Percentiles rank a stretch among this genome's conserved stretches.
Conservation (phyloP, 306 rosid genomes). For the Dryas drummondii region DNA sequence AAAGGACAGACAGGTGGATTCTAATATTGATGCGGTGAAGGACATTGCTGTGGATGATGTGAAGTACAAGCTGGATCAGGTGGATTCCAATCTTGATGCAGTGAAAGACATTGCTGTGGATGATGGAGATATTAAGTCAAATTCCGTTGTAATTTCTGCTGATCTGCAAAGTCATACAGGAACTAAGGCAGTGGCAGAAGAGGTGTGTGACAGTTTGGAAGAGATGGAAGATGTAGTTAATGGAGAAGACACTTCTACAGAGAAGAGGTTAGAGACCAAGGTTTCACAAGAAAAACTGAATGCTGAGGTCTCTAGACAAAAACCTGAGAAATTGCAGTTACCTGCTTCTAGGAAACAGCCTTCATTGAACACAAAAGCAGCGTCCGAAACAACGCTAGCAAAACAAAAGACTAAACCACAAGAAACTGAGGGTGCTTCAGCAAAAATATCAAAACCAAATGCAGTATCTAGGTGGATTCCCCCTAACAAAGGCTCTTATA, state of each 20-base stretch:
- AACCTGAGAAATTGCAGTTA: conserved; percentile 56
- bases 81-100: conserved; percentile 51
- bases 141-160: conserved; percentile 32
- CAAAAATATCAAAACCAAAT: conserved; percentile 70
- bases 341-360: conserved; percentile 53
- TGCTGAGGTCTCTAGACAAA: conserved; percentile 52
- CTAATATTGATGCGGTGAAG: conserved; percentile 60
- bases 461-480: conserved; percentile 81
- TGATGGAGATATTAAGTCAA: conserved; percentile 64
- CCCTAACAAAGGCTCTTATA: conserved; percentile 69
- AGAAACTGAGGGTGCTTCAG: conserved; percentile 55
- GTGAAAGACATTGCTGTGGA: conserved; percentile 93
- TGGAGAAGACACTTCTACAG: conserved; percentile 46
- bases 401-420: conserved; percentile 67
- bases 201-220: conserved; percentile 38
- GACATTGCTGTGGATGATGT: conserved; percentile 88
- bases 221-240: conserved; percentile 42
- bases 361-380: conserved; percentile 44
- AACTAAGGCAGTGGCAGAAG: conserved; percentile 54
- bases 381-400: conserved; percentile 41
- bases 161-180: conserved; percentile 44
- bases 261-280: conserved; percentile 51
- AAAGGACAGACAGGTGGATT: conserved; percentile 49
- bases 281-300: conserved; percentile 34
- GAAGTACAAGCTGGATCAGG: conserved; percentile 56